Percentiles rank a stretch among this genome's conserved stretches.
These are phyloP conservation scores for Kazachstania bromeliacearum DNA, from an alignment of 805 yeast genomes.

Conservation along the genomic window DNA sequence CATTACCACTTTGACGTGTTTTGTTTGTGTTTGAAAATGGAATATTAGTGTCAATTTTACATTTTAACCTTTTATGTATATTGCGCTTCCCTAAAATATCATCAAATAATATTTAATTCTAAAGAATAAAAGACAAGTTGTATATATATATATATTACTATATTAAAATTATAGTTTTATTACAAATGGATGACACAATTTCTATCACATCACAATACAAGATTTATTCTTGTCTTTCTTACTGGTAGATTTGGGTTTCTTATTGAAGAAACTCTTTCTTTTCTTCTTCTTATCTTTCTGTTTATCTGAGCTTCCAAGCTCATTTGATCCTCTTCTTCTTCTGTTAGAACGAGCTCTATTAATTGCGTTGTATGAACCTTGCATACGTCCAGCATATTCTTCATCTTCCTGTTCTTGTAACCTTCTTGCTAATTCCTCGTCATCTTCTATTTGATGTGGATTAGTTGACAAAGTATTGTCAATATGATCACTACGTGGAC, in stretches of 20 bases:
- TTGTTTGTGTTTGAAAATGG: too few species aligned
- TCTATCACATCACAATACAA: constrained; percentile 5
- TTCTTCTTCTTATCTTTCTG: constrained; percentile 4
- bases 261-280: constrained; percentile 2
- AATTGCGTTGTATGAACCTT: constrained; percentile 25
- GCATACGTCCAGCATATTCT: constrained; percentile 38
- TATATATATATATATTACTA: too few species aligned
- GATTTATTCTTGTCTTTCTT: background rate
- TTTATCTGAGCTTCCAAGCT: background rate
- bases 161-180: too few species aligned
- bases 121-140: too few species aligned
- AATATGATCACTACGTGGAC: constrained; percentile 3
- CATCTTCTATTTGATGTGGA: constrained; percentile 22
- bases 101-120: too few species aligned
- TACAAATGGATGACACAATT: too few species aligned
- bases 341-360: background rate
- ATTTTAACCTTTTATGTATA: too few species aligned
- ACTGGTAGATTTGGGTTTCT: background rate
- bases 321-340: background rate
- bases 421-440: constrained; percentile 36
- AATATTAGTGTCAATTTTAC: too few species aligned
- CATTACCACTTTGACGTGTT: too few species aligned
- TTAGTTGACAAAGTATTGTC: background rate
- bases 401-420: constrained; percentile 52
- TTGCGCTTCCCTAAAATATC: too few species aligned